phyloP scores from a whole-genome alignment of 1,284 basidiomycete genomes.

The Cryptococcus deneoformans region DNA sequence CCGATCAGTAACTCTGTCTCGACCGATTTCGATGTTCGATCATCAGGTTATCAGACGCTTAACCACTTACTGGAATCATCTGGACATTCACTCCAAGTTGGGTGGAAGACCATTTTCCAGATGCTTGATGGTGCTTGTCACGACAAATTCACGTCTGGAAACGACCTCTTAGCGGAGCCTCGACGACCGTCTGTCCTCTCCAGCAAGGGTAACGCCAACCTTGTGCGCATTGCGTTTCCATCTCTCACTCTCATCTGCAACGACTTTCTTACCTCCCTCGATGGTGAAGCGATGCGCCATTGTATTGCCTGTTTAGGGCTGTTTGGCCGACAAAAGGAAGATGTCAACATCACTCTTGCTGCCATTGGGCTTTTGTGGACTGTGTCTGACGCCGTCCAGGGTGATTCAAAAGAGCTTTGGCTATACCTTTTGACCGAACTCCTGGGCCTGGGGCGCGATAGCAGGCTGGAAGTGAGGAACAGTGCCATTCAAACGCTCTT shows the following conservation, averaged over 20 bases:
- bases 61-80: slow-evolving; percentile 86
- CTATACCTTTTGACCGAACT: slow-evolving; percentile 84
- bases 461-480: slow-evolving; percentile 80
- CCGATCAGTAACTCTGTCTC: slow-evolving; percentile 34
- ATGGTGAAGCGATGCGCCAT: slow-evolving; percentile 71
- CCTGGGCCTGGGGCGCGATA: slow-evolving; percentile 74
- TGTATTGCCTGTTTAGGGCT: slow-evolving; percentile 87
- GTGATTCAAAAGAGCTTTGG: slow-evolving; percentile 81
- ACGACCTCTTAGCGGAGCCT: slow-evolving; percentile 4
- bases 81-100: slow-evolving; percentile 82
- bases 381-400: slow-evolving; percentile 85
- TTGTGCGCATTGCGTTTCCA: slow-evolving; percentile 74
- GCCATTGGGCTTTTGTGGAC: slow-evolving; percentile 89
- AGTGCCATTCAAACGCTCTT: slow-evolving; percentile 95
- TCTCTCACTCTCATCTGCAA: slow-evolving; percentile 87
- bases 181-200: slow-evolving; percentile 15
- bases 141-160: slow-evolving; percentile 3
- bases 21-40: slow-evolving; percentile 66
- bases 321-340: slow-evolving; percentile 80
- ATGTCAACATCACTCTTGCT: slow-evolving; percentile 93
- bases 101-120: slow-evolving; percentile 90
- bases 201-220: slow-evolving; percentile 39
- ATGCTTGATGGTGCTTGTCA: slow-evolving; percentile 80
- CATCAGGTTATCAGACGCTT: slow-evolving; percentile 82
- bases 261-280: slow-evolving; percentile 80